phyloP scores from a whole-genome alignment of 257 asterid genomes.

The Gentiana dahurica region DNA sequence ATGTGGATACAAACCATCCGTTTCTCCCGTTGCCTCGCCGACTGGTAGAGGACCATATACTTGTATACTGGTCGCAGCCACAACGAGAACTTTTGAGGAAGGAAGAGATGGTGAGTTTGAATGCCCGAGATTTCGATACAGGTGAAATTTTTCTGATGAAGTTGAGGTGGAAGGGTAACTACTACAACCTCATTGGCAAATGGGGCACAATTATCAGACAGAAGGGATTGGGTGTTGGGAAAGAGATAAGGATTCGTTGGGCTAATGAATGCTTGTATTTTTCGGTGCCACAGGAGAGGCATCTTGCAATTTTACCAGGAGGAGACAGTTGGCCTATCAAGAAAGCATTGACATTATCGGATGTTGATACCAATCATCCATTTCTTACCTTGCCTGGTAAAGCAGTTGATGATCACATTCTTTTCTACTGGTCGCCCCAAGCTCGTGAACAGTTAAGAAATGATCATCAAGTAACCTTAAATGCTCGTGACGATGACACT shows the following conservation, averaged over 20 bases:
- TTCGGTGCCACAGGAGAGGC: slow-evolving; percentile 58
- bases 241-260: slow-evolving; percentile 65
- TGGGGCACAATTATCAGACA: slow-evolving; percentile 67
- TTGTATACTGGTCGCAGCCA: slow-evolving; percentile 57
- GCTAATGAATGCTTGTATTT: slow-evolving; percentile 55
- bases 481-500: slow-evolving; percentile 68
- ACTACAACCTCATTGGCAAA: slow-evolving; percentile 62
- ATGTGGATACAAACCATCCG: slow-evolving; percentile 75
- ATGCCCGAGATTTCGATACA: slow-evolving; percentile 62
- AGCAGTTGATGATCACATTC: slow-evolving; percentile 71
- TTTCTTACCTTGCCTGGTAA: slow-evolving; percentile 81
- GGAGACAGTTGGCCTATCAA: slow-evolving; percentile 69
- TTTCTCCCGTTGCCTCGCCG: slow-evolving; percentile 76
- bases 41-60: slow-evolving; percentile 72
- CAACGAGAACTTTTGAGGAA: slow-evolving; percentile 56
- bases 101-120: slow-evolving; percentile 63
- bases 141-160: slow-evolving; percentile 69
- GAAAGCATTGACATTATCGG: slow-evolving; percentile 69
- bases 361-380: slow-evolving; percentile 81
- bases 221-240: slow-evolving; percentile 68
- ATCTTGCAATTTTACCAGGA: slow-evolving; percentile 35
- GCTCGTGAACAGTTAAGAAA: slow-evolving; percentile 58
- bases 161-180: slow-evolving; percentile 70
- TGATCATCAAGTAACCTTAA: slow-evolving; percentile 57
- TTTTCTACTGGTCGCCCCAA: slow-evolving; percentile 54